Conservation (phyloP, 2,329 filamentous ascomycete species). For the Didymella exigua region DNA sequence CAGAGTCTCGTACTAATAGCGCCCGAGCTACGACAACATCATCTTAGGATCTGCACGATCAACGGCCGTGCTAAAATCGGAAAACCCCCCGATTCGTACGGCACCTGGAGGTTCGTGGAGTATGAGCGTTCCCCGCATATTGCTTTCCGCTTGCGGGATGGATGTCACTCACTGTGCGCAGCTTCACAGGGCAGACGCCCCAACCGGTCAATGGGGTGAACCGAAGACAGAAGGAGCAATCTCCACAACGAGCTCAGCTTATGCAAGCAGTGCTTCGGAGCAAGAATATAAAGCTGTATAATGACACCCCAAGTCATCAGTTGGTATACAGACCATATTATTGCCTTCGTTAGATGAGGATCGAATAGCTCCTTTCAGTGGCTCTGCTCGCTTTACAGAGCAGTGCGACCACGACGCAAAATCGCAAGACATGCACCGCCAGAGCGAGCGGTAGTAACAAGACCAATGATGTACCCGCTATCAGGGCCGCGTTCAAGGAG, state of each 20-base stretch:
- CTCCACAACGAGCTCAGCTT: neutral
- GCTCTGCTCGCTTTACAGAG: conserved; percentile 1
- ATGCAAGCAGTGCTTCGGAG: no score
- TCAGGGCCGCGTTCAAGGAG: conserved; percentile 31
- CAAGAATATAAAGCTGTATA: neutral
- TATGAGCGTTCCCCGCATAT: conserved; percentile 1
- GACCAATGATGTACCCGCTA: conserved; percentile 37
- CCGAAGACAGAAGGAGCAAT: neutral
- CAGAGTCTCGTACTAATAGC: neutral
- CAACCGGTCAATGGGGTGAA: neutral
- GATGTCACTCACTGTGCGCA: neutral
- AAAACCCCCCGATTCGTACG: conserved; percentile 1
- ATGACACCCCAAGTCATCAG: no score
- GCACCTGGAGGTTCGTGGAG: neutral
- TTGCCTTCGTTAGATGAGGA: neutral
- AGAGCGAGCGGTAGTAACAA: conserved; percentile 23
- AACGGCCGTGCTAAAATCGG: neutral
- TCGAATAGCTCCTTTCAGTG: neutral
- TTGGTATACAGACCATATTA: neutral
- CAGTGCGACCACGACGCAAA: neutral
- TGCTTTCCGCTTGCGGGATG: neutral
- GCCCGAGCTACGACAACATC: neutral
- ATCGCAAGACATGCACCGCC: conserved; percentile 23
- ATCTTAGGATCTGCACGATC: neutral
- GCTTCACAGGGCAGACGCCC: conserved; percentile 2